Evolutionary conservation across 176 grass and related monocot species (phyloP).

Genomic region (Dendrocalamus sinicus): DNA sequence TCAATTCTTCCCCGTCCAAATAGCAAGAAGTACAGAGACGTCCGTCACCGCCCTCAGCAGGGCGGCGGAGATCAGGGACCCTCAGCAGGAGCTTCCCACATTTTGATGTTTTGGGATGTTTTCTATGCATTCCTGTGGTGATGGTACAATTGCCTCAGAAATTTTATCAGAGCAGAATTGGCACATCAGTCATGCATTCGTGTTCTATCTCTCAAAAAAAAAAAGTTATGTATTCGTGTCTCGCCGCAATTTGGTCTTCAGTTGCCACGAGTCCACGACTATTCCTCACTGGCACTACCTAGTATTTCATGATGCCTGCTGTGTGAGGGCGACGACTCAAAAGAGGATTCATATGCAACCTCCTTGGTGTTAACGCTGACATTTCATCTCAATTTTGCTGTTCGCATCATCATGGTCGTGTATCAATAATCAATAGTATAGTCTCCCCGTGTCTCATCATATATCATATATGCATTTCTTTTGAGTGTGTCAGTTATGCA

Average conservation of each 20-base stretch:
- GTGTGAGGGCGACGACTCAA: too few species aligned
- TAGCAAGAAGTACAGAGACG: slow-evolving; percentile 42
- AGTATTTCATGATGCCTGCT: background rate
- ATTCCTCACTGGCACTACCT: background rate
- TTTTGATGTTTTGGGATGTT: background rate
- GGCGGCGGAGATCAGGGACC: slow-evolving; percentile 80
- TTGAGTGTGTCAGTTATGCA: background rate
- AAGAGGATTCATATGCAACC: background rate
- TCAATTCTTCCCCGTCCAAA: too few species aligned
- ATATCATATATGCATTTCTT: background rate
- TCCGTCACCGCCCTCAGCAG: slow-evolving; percentile 62
- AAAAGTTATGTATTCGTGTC: background rate
- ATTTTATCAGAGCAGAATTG: background rate
- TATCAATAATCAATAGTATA: too few species aligned
- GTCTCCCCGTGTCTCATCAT: background rate
- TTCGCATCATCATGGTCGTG: background rate
- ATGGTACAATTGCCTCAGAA: background rate
- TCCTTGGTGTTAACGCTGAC: background rate
- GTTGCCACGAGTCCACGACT: background rate
- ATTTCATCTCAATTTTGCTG: background rate
- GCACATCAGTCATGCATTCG: background rate
- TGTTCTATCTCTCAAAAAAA: background rate
- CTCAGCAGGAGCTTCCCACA: slow-evolving; percentile 39
- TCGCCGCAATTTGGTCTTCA: background rate
- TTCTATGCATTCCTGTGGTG: background rate